Percentiles rank a stretch among this genome's conserved stretches.
Evolutionary conservation across 1,139 yeast species (phyloP).

Genomic region (Hansenula lynferdii): DNA sequence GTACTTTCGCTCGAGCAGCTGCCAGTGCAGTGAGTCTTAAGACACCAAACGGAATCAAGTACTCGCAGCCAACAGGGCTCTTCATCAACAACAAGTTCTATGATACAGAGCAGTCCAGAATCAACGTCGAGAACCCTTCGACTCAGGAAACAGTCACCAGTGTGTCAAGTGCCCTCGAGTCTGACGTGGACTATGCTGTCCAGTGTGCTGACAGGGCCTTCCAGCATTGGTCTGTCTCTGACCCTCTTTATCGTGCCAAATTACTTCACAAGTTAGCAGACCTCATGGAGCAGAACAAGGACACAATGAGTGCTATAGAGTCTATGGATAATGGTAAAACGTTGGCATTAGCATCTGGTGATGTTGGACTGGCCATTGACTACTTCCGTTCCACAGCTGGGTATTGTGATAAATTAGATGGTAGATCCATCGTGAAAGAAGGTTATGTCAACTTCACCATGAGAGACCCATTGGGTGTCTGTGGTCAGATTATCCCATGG

Average conservation of each 20-base stretch:
- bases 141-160: conserved; percentile 55
- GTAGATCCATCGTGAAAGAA: conserved; percentile 49
- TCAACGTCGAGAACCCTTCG: conserved; percentile 59
- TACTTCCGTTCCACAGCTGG: conserved; percentile 72
- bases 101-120: conserved; percentile 50
- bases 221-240: conserved; percentile 38
- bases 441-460: conserved; percentile 62
- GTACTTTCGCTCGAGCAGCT: conserved; percentile 10
- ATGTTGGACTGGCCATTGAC: conserved; percentile 52
- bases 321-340: conserved; percentile 62
- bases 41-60: conserved; percentile 51
- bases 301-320: conserved; percentile 49
- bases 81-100: conserved; percentile 82
- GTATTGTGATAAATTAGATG: conserved; percentile 77
- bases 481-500: conserved; percentile 91
- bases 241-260: conserved; percentile 39
- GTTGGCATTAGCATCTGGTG: conserved; percentile 39
- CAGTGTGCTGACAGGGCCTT: conserved; percentile 49
- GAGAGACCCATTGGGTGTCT: conserved; percentile 79
- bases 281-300: conserved; percentile 42
- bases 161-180: conserved; percentile 51
- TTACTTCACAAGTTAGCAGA: conserved; percentile 48
- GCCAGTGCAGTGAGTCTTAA: conserved; percentile 39
- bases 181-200: not conserved
- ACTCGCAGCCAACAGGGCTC: conserved; percentile 72